phyloP scores from a whole-genome alignment of 441 rosid genomes.

The Eutrema salsugineum region DNA sequence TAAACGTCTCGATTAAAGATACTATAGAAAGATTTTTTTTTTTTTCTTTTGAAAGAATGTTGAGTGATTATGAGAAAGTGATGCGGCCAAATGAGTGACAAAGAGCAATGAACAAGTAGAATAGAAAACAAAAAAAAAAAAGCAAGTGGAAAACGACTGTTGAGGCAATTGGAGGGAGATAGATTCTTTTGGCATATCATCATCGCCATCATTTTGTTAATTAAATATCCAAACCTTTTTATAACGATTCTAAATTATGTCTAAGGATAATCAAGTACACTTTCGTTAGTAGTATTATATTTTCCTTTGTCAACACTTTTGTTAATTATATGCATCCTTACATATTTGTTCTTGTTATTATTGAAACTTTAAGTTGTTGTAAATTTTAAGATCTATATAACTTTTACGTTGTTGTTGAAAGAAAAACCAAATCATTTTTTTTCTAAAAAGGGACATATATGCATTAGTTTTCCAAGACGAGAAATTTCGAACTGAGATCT shows the following conservation, averaged over 20 bases:
- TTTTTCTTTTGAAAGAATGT: background rate
- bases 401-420: background rate
- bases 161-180: constrained; percentile 26
- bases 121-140: background rate
- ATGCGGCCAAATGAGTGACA: constrained; percentile 24
- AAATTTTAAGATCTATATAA: background rate
- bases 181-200: constrained; percentile 28
- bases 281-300: background rate
- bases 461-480: background rate
- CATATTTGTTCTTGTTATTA: background rate
- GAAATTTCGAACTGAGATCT: background rate
- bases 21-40: background rate
- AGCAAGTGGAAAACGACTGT: constrained; percentile 26
- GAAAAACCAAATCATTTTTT: background rate
- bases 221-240: background rate
- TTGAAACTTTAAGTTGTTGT: background rate
- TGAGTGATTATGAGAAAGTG: constrained; percentile 7
- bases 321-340: background rate
- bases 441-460: background rate
- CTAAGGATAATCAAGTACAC: constrained; percentile 21
- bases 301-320: constrained; percentile 6
- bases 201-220: constrained; percentile 4
- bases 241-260: background rate
- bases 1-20: background rate
- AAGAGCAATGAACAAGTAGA: constrained; percentile 27